A percentile compares a stretch with the other conserved stretches of the same genome.
phyloP scores from a whole-genome alignment of 257 asterid genomes.

The Echites panduratus region DNA sequence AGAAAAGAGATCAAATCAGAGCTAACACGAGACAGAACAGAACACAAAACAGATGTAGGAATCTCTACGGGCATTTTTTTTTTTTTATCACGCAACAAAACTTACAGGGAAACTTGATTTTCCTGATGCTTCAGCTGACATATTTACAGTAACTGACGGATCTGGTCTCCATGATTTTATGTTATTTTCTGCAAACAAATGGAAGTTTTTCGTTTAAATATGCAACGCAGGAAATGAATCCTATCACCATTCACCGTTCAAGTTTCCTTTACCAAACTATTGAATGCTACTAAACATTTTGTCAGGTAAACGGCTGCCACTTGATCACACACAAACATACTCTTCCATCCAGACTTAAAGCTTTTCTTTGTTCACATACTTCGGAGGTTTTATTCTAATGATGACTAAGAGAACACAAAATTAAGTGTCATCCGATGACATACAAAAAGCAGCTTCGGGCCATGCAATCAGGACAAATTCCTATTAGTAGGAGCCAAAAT shows the following conservation, averaged over 20 bases:
- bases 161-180: slow-evolving; percentile 36
- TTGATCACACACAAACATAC: background rate
- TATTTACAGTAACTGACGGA: slow-evolving; percentile 12
- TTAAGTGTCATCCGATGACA: background rate
- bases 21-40: background rate
- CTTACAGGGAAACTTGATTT: slow-evolving; percentile 26
- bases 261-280: slow-evolving; percentile 1
- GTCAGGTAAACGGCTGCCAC: background rate
- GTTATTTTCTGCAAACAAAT: slow-evolving; percentile 25
- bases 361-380: background rate
- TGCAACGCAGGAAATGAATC: slow-evolving; percentile 2
- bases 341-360: background rate
- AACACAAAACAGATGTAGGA: background rate
- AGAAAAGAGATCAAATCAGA: background rate
- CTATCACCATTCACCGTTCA: slow-evolving; percentile 5
- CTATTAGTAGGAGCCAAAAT: background rate
- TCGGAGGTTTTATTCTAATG: background rate
- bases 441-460: background rate
- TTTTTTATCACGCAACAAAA: background rate
- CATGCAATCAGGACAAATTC: background rate
- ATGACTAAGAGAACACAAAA: background rate
- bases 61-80: background rate
- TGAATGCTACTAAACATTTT: slow-evolving; percentile 10
- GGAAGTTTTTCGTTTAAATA: background rate
- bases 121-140: slow-evolving; percentile 19